Evolutionary conservation across 169 alveolate species (phyloP), one percentile per base, ranked within the genome.

Genomic region (Amoebophrya sp.): DNA sequence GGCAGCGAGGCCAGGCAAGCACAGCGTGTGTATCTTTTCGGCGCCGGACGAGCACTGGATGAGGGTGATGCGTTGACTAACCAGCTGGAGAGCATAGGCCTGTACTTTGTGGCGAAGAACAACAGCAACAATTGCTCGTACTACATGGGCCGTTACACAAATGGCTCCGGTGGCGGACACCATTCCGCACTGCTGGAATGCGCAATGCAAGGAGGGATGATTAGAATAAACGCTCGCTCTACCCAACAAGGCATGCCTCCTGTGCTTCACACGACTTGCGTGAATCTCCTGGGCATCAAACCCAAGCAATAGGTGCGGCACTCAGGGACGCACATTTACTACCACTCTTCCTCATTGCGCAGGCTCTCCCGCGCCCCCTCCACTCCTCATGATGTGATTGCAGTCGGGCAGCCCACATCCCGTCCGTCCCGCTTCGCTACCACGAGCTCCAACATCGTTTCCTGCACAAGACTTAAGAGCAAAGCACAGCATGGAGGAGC

Each of bases 131-230:
- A 65, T 36, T 65, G 83, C 83, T 26, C 38, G 39, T 65, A 65
- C 83, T 65, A 65, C 83, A 18, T 36, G 36, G 83, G 83, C 10
- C 12, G 83, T 29, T 65, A 65, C 26, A 0, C 83, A 6, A 29
- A 65, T 18, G 83, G 83, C 36, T 6, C 36, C 33, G 83, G n/a
- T 6, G 2, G 33, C 36, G 83, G 83, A 10, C n/a, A 0, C 36
- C 83, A 65, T 36, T 65, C 18, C 83, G 83, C 83, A 65, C 83
- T 65, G 83, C 33, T 65, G 83, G 83, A 65, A 36, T 65, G 83
- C 83, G 18, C 38, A 29, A 65, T 65, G 83, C 83, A 65, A 36
- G n/a, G n/a, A 29, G 39, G n/a, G 26, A 65, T 65, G 83, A 65
- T 65, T 26, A 1, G 83, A 6, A 65, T 65, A 1, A 65, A 65